Evolutionary conservation across 441 rosid species (phyloP).

Genomic region (Populus hybrid): DNA sequence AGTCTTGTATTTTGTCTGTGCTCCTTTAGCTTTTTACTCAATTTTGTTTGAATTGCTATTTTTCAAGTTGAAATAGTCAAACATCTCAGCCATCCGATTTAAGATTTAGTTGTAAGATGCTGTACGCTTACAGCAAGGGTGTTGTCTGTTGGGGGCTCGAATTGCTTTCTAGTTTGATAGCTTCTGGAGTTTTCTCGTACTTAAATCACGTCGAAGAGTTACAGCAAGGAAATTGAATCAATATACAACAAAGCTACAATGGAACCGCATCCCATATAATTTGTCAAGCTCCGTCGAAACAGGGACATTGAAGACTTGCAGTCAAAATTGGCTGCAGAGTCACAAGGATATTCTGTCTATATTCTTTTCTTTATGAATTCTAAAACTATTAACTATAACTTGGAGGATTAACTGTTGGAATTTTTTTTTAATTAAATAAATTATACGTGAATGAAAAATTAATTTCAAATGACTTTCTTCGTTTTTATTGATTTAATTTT

Average conservation of each 20-base stretch:
- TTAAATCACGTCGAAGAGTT: background rate
- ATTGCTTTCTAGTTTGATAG: background rate
- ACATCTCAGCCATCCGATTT: too few species aligned
- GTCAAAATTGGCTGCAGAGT: background rate
- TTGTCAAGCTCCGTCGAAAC: background rate
- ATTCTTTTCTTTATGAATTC: background rate
- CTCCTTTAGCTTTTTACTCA: too few species aligned
- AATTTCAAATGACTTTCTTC: accelerated
- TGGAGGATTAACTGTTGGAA: too few species aligned
- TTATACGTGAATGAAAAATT: too few species aligned
- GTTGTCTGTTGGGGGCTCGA: background rate
- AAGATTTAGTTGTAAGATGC: too few species aligned
- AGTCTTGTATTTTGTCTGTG: too few species aligned
- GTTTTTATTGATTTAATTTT: too few species aligned
- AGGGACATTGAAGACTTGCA: background rate
- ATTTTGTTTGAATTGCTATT: too few species aligned
- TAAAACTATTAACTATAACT: background rate
- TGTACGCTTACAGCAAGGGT: too few species aligned
- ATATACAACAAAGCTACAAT: background rate
- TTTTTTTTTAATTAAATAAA: too few species aligned
- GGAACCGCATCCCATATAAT: background rate
- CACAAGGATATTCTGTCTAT: too few species aligned
- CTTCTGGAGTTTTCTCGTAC: background rate
- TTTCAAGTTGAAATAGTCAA: too few species aligned
- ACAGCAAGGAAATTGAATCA: background rate